These are phyloP conservation scores for Cadophora gregata DNA, from an alignment of 2,329 filamentous ascomycete genomes.

Conservation along the genomic window DNA sequence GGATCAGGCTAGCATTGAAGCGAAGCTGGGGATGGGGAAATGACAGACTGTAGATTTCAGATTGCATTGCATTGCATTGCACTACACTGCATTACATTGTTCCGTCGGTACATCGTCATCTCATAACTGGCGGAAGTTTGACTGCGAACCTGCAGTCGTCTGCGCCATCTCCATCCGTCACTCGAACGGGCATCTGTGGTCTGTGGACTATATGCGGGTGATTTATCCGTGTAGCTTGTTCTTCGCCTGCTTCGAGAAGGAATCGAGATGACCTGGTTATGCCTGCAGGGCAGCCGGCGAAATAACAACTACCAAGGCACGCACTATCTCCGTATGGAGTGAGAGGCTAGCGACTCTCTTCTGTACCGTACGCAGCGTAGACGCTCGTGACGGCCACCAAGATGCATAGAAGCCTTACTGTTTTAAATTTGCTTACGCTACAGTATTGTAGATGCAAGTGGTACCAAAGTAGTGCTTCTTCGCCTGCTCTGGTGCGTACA, in stretches of 20 bases:
- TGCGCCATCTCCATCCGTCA: neutral
- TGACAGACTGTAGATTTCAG: conserved; percentile 1
- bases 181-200: conserved; percentile 10
- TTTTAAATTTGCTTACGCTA: too few relatives aligned
- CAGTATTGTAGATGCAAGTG: neutral
- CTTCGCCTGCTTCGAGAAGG: conserved; percentile 17
- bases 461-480: neutral
- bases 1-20: conserved; percentile 4
- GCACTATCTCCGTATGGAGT: too few relatives aligned
- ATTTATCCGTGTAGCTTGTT: conserved; percentile 1
- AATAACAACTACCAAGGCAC: neutral
- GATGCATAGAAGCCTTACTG: neutral
- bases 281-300: neutral
- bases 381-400: neutral
- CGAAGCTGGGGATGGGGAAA: conserved; percentile 7
- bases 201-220: conserved; percentile 9
- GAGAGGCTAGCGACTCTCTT: neutral
- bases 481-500: conserved; percentile 3
- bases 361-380: neutral
- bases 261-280: conserved; percentile 10
- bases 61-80: neutral
- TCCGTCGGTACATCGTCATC: conserved; percentile 1
- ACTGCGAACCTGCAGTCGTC: neutral
- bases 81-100: neutral
- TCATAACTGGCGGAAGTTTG: conserved; percentile 4